These are phyloP conservation scores for Populus hybrid DNA, from an alignment of 441 rosid species.

Conservation along the genomic window DNA sequence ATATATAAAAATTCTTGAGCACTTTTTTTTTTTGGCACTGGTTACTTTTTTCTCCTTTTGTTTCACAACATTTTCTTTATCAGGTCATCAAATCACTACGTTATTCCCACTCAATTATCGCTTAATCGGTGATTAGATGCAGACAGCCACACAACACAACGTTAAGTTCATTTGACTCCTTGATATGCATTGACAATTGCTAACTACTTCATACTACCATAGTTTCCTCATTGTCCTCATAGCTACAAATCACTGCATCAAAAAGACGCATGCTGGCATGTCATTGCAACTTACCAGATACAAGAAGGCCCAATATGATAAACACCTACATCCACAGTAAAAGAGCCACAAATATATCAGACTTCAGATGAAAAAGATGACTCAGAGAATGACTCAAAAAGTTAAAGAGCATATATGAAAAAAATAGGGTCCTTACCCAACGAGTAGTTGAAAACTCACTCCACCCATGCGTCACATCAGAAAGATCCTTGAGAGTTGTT, in stretches of 20 bases:
- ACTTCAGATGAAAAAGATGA: neutral
- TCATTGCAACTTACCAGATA: conserved; percentile 61
- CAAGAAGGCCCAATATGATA: conserved; percentile 56
- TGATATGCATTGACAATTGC: too few species aligned
- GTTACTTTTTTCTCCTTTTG: neutral
- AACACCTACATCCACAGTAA: conserved; percentile 51
- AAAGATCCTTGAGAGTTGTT: conserved; percentile 92
- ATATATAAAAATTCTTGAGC: neutral
- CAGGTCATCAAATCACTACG: neutral
- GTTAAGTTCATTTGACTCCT: too few species aligned
- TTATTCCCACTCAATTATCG: neutral
- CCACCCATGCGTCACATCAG: conserved; percentile 94
- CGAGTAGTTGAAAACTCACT: conserved; percentile 73
- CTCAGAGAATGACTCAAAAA: neutral
- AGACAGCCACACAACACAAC: too few species aligned
- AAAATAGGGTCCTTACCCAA: conserved; percentile 52
- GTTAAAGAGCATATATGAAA: neutral
- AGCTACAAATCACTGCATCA: too few species aligned
- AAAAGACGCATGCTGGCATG: neutral
- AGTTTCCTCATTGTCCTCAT: neutral
- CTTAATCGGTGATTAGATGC: too few species aligned
- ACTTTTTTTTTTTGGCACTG: neutral
- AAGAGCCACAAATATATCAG: conserved; percentile 16
- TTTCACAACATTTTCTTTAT: neutral
- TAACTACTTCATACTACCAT: too few species aligned